A percentile compares a stretch with the other conserved stretches of the same genome.
Conservation (phyloP, 129 eudicot genomes). For the Ambrosia artemisiifolia region DNA sequence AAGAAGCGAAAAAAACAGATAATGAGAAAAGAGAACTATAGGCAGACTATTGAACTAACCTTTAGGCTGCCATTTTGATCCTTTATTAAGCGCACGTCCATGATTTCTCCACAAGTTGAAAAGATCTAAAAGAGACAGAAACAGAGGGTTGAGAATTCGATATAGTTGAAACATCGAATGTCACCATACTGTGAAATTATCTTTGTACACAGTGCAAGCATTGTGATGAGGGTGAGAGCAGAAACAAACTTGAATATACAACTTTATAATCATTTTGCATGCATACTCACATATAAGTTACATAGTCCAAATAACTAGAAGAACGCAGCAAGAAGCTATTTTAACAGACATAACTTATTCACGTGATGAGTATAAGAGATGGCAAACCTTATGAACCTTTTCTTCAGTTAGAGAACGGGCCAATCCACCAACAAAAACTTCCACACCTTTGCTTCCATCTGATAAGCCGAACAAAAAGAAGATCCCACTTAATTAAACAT, state of each 20-base stretch:
- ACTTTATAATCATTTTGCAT: neutral
- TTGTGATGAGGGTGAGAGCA: neutral
- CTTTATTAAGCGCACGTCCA: constrained; percentile 68
- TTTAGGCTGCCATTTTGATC: constrained; percentile 64
- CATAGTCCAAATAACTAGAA: neutral
- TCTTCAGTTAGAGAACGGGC: constrained; percentile 56
- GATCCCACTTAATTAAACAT: neutral
- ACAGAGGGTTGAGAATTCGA: neutral
- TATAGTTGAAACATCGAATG: neutral
- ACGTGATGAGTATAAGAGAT: neutral
- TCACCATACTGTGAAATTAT: neutral
- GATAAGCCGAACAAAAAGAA: neutral
- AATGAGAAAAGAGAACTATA: constrained; percentile 1
- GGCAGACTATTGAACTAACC: constrained; percentile 39
- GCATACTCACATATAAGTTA: neutral
- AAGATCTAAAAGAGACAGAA: constrained; percentile 47
- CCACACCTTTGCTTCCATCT: constrained; percentile 64
- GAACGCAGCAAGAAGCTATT: neutral
- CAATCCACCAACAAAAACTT: constrained; percentile 90
- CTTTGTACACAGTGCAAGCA: constrained; percentile 1
- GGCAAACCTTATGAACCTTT: constrained; percentile 57
- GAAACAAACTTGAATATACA: neutral
- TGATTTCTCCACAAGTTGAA: constrained; percentile 71
- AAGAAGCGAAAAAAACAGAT: neutral
- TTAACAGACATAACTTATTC: neutral